Evolutionary conservation across 2,329 filamentous ascomycete genomes (phyloP).

Genomic region (Davidsoniella australis): DNA sequence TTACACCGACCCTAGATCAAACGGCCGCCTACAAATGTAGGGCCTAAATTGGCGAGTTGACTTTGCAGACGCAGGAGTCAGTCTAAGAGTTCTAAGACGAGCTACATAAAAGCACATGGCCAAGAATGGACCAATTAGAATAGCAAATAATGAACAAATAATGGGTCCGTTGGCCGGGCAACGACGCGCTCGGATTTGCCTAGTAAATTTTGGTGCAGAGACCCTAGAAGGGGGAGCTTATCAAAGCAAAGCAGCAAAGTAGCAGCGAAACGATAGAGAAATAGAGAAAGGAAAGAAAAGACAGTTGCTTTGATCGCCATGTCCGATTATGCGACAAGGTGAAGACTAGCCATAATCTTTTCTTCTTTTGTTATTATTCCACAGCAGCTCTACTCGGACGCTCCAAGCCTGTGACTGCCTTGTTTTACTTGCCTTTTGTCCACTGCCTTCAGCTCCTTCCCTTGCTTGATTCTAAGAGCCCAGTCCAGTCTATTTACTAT

Average conservation of each 20-base stretch:
- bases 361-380: neutral
- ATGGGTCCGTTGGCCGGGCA: conserved; percentile 6
- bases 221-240: too few species aligned
- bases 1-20: too few species aligned
- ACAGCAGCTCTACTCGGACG: neutral
- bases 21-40: too few species aligned
- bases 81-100: too few species aligned
- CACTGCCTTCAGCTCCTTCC: too few species aligned
- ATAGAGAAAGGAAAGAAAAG: too few species aligned
- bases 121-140: neutral
- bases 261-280: neutral
- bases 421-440: neutral
- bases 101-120: too few species aligned
- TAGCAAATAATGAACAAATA: neutral
- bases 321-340: neutral
- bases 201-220: neutral
- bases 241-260: neutral
- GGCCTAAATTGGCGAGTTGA: too few species aligned
- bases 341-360: neutral
- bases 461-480: too few species aligned
- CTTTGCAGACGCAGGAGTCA: too few species aligned
- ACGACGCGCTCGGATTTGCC: conserved; percentile 9
- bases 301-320: neutral
- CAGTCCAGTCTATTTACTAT: too few species aligned
- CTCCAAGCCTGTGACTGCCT: neutral